Evolutionary conservation across 805 yeast genomes (phyloP).

Genomic region (Gaillardinia entomophila): DNA sequence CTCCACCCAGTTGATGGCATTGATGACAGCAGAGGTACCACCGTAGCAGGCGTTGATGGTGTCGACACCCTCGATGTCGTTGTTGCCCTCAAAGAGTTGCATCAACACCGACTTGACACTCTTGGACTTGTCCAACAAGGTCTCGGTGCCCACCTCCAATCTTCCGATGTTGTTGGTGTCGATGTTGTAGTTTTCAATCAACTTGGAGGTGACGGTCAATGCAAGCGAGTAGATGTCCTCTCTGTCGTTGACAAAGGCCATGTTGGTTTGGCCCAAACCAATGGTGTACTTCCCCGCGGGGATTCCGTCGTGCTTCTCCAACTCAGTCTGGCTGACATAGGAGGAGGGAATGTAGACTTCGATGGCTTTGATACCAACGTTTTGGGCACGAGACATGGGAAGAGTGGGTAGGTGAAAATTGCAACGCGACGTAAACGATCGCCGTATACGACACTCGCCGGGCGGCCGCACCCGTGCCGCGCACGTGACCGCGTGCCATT

Average conservation of each 20-base stretch:
- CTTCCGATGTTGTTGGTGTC: conserved; percentile 84
- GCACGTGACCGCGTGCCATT: too few species aligned
- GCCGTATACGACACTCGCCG: too few species aligned
- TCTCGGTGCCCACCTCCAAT: conserved; percentile 97
- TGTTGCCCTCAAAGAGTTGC: conserved; percentile 86
- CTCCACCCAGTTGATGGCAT: conserved; percentile 93
- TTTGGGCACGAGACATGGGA: conserved; percentile 51
- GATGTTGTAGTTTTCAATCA: conserved; percentile 75
- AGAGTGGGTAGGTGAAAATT: not conserved
- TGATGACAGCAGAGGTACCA: conserved; percentile 92
- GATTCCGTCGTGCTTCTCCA: conserved; percentile 80
- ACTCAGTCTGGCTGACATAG: conserved; percentile 78
- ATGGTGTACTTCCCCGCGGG: conserved; percentile 95
- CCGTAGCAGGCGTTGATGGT: conserved; percentile 98
- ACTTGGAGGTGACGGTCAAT: conserved; percentile 77
- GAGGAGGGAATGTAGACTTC: conserved; percentile 86
- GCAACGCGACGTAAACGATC: too few species aligned
- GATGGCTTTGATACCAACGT: conserved; percentile 95
- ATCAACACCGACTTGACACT: conserved; percentile 92
- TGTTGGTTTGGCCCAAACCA: conserved; percentile 97
- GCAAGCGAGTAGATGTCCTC: conserved; percentile 94
- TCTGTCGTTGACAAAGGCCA: conserved; percentile 95
- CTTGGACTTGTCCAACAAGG: conserved; percentile 93
- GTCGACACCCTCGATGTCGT: conserved; percentile 93
- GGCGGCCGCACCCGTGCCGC: too few species aligned